Evolutionary conservation across 2,329 filamentous ascomycete species (phyloP).

Genomic region (Plenodomus tracheiphilus): DNA sequence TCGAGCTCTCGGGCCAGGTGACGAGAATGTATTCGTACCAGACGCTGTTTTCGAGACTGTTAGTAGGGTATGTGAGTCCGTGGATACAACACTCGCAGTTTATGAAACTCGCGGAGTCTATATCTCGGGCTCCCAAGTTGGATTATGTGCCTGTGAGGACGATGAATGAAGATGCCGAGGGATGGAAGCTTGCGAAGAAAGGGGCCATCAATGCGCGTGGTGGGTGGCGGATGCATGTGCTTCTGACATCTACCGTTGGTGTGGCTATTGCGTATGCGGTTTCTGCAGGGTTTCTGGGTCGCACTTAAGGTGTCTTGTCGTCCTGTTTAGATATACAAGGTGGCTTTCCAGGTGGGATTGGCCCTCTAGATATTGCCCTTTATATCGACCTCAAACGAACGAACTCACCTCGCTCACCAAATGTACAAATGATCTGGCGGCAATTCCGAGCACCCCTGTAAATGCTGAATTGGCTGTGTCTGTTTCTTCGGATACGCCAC

Average conservation of each 20-base stretch:
- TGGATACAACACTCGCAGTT: slow-evolving; percentile 2
- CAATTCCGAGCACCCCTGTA: slow-evolving; percentile 4
- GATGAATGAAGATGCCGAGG: slow-evolving; percentile 15
- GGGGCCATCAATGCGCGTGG: neutral
- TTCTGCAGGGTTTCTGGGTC: neutral
- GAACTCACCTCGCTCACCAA: neutral
- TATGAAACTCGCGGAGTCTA: slow-evolving; percentile 1
- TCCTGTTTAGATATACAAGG: too few relatives aligned
- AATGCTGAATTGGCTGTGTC: slow-evolving; percentile 3
- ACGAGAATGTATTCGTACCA: slow-evolving; percentile 17
- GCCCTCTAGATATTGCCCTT: too few relatives aligned
- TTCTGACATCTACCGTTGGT: slow-evolving; percentile 3
- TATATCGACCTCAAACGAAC: too few relatives aligned
- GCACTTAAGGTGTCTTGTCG: too few relatives aligned
- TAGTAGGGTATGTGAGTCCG: slow-evolving; percentile 7
- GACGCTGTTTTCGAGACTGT: slow-evolving; percentile 6
- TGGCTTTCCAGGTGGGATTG: too few relatives aligned
- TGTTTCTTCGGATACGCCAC: slow-evolving; percentile 24
- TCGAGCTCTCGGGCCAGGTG: slow-evolving; percentile 9
- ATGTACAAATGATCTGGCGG: neutral
- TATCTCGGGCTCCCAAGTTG: slow-evolving; percentile 14
- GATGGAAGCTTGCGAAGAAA: slow-evolving; percentile 8
- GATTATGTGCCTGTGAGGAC: slow-evolving; percentile 13
- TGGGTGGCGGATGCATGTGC: slow-evolving; percentile 8
- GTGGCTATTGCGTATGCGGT: slow-evolving; percentile 5